Percentiles rank a stretch among this genome's conserved stretches.
Evolutionary conservation across 1,139 yeast species (phyloP).

Genomic region (Hansenula sp.): DNA sequence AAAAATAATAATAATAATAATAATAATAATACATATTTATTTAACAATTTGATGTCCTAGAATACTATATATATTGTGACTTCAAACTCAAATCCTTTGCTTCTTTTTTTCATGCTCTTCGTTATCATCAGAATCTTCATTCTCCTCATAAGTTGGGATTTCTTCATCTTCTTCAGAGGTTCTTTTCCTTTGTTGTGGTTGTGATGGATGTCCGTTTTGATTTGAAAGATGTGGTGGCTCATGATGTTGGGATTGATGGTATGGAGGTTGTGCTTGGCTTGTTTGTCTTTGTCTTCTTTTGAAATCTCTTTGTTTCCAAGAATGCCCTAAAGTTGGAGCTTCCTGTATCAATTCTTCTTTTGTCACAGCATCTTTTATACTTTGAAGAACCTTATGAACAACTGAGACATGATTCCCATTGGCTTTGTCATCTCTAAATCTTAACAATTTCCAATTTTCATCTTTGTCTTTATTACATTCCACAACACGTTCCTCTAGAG

Average conservation of each 20-base stretch:
- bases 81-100: conserved; percentile 6
- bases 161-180: conserved; percentile 10
- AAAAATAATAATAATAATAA: not conserved
- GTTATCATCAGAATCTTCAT: conserved; percentile 30
- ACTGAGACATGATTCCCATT: conserved; percentile 83
- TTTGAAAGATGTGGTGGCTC: conserved; percentile 5
- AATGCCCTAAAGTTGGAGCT: conserved; percentile 38
- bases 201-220: conserved; percentile 5
- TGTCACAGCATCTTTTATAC: conserved; percentile 83
- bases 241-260: conserved; percentile 4
- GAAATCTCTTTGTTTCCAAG: conserved; percentile 45
- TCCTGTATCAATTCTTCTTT: conserved; percentile 65
- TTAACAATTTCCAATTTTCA: conserved; percentile 70
- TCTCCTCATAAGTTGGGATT: conserved; percentile 17
- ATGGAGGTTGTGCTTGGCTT: not conserved
- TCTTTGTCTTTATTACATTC: conserved; percentile 63
- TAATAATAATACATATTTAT: not conserved
- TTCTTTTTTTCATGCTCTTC: conserved; percentile 27
- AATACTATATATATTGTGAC: too few species aligned
- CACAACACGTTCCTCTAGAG: conserved; percentile 85
- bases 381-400: conserved; percentile 75
- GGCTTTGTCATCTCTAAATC: conserved; percentile 90
- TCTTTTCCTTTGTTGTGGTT: conserved; percentile 3
- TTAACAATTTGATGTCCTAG: too few species aligned
- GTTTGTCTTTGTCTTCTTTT: conserved; percentile 21